Evolutionary conservation across 352 stramenopile species (phyloP).

Genomic region (Globisporangium viniferum): DNA sequence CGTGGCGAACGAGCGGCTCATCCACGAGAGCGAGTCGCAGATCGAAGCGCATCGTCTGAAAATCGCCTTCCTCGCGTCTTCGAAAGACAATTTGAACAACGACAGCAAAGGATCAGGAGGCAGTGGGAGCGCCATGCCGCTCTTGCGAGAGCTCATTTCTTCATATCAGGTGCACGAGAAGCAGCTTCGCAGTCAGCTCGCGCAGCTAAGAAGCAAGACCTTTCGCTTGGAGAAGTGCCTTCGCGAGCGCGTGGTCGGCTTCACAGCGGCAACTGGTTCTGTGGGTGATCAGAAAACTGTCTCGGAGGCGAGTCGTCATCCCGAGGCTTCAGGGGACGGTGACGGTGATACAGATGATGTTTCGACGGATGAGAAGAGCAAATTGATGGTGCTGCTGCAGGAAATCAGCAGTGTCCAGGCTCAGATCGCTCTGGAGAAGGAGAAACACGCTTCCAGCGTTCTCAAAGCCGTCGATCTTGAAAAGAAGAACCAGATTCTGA

Average conservation of each 20-base stretch:
- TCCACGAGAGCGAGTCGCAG: slow-evolving; percentile 43
- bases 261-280: not conserved
- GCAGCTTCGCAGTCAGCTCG: slow-evolving; percentile 34
- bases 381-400: not conserved
- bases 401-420: slow-evolving; percentile 11
- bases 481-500: slow-evolving; percentile 12
- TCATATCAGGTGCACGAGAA: slow-evolving; percentile 46
- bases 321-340: not conserved
- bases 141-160: slow-evolving; percentile 28
- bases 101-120: not conserved
- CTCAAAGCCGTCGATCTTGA: slow-evolving; percentile 25
- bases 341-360: not conserved
- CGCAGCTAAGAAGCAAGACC: slow-evolving; percentile 14
- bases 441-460: slow-evolving; percentile 19
- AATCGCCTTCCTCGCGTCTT: slow-evolving; percentile 23
- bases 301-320: not conserved
- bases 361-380: not conserved
- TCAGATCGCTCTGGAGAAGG: slow-evolving; percentile 18
- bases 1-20: slow-evolving; percentile 33
- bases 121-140: slow-evolving; percentile 7
- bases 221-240: slow-evolving; percentile 23
- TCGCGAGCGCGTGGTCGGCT: slow-evolving; percentile 6
- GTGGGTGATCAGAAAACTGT: not conserved
- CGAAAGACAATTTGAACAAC: not conserved
- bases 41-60: slow-evolving; percentile 43